Evolutionary conservation across 208 protist genomes (phyloP).

Genomic region (Porcisia deanei): DNA sequence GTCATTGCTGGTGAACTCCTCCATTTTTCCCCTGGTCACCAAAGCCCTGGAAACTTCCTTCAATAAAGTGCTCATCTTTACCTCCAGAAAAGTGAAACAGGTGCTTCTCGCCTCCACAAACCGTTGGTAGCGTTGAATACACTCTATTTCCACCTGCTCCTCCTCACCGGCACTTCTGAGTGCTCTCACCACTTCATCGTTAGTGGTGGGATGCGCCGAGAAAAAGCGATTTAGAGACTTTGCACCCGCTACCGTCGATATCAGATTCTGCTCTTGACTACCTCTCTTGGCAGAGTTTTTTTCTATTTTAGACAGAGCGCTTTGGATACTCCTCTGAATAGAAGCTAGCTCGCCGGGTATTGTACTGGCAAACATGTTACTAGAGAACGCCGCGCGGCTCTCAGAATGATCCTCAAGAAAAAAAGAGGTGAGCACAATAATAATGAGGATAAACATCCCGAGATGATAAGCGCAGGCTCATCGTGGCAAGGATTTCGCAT

Average conservation of each 20-base stretch:
- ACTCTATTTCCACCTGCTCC: constrained; percentile 19
- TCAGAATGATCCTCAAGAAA: neutral
- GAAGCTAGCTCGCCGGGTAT: neutral
- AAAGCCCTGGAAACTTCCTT: neutral
- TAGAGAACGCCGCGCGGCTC: no score
- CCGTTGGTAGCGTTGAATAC: constrained; percentile 7
- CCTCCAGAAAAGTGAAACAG: neutral
- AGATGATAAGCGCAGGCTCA: neutral
- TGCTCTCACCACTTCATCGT: constrained; percentile 5
- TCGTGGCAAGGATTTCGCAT: neutral
- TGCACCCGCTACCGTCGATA: neutral
- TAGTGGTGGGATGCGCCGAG: neutral
- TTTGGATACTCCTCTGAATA: neutral
- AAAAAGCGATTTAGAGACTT: neutral
- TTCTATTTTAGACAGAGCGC: constrained; percentile 2
- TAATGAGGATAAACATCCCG: neutral
- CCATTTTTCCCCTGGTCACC: neutral
- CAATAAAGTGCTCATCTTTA: neutral
- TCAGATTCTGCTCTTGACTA: neutral
- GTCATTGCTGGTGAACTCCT: neutral
- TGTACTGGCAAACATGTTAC: neutral
- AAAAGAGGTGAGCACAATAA: neutral
- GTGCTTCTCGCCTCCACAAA: constrained; percentile 1
- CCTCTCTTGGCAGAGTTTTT: neutral
- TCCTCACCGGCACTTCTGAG: constrained; percentile 13